Evolutionary conservation across 331 rosid genomes (phyloP).

Genomic region (Arachis monticola): DNA sequence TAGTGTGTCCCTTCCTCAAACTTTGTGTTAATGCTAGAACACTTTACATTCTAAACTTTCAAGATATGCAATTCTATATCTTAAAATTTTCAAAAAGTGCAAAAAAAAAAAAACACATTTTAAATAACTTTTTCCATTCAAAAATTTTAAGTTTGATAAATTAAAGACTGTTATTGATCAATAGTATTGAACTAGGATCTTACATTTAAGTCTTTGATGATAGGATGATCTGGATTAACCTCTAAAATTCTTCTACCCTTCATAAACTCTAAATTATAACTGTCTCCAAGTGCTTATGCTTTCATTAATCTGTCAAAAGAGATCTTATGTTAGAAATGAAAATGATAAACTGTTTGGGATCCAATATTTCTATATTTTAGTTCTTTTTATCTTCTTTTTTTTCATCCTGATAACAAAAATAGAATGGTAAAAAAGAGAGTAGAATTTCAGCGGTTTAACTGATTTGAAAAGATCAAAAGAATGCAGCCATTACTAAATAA

Average conservation of each 20-base stretch:
- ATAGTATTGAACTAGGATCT: conserved; percentile 34
- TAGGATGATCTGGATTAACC: conserved; percentile 92
- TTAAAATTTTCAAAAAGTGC: too few species aligned
- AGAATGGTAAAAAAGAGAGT: background rate
- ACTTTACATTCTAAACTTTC: too few species aligned
- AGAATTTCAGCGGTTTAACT: too few species aligned
- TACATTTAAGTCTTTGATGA: conserved; percentile 83
- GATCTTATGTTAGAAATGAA: background rate
- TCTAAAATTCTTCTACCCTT: conserved; percentile 98
- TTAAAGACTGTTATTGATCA: background rate
- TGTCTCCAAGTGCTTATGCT: conserved; percentile 98
- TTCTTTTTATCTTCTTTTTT: conserved; percentile 61
- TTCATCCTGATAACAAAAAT: conserved; percentile 62
- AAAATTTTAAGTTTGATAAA: background rate
- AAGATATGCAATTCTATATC: too few species aligned
- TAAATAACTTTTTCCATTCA: too few species aligned
- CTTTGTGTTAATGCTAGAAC: too few species aligned
- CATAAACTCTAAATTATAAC: conserved; percentile 94
- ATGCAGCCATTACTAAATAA: too few species aligned
- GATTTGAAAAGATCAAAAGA: background rate
- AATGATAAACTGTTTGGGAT: conserved; percentile 52
- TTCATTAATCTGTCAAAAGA: conserved; percentile 79
- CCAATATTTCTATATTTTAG: conserved; percentile 91
- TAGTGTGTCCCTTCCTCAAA: too few species aligned
- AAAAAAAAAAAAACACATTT: too few species aligned